Percentiles rank a stretch among this genome's conserved stretches.
Conservation (phyloP, 192 early-diverging fungal species). For the Dispira simplex region DNA sequence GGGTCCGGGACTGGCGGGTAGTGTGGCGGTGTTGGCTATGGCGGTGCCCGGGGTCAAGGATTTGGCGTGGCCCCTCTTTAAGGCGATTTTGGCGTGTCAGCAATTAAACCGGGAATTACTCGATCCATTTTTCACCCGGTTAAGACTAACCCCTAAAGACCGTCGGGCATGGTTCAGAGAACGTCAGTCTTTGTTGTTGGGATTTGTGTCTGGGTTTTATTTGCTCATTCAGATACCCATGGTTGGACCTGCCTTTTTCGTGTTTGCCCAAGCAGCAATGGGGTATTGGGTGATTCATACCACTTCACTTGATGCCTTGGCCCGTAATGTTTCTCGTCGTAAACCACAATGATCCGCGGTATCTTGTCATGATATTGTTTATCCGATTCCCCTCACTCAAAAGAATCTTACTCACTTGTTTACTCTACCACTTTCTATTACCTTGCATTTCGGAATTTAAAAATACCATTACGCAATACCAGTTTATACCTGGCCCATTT, state of each 20-base stretch:
- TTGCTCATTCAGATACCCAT: slow-evolving; percentile 31
- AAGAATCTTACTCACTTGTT: too few relatives aligned
- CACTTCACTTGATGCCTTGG: slow-evolving; percentile 10
- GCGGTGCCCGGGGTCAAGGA: slow-evolving; percentile 22
- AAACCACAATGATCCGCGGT: too few relatives aligned
- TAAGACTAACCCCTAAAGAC: slow-evolving; percentile 26
- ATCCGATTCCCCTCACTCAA: too few relatives aligned
- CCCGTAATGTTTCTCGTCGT: not conserved
- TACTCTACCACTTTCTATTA: too few relatives aligned
- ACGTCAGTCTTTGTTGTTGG: slow-evolving; percentile 36
- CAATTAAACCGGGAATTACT: slow-evolving; percentile 37
- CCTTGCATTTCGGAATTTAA: too few relatives aligned
- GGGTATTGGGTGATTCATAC: not conserved
- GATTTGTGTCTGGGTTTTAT: slow-evolving; percentile 38
- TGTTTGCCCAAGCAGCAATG: slow-evolving; percentile 30
- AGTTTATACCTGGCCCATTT: too few relatives aligned
- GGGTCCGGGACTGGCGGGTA: slow-evolving; percentile 18
- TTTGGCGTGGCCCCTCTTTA: slow-evolving; percentile 17
- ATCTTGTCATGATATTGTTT: too few relatives aligned
- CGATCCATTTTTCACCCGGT: slow-evolving; percentile 43
- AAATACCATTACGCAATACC: too few relatives aligned
- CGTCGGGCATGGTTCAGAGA: slow-evolving; percentile 38
- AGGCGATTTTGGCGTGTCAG: slow-evolving; percentile 32
- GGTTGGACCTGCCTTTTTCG: slow-evolving; percentile 34
- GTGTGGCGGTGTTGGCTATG: slow-evolving; percentile 21